Conservation (phyloP, 2,329 filamentous ascomycete genomes). For the Pseudogymnoascus sp. region DNA sequence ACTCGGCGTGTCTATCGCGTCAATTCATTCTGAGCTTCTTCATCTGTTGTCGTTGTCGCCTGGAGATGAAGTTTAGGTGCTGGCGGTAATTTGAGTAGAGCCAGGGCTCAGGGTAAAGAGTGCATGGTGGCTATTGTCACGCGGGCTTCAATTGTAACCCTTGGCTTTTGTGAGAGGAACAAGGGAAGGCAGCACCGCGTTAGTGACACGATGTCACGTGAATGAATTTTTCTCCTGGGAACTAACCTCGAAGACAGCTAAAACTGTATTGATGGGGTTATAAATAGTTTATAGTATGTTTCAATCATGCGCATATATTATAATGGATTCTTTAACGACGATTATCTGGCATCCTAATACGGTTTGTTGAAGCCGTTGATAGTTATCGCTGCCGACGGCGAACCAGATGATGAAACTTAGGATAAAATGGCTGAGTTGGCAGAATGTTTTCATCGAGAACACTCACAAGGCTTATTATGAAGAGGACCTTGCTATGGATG, state of each 20-base stretch:
- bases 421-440: too few relatives aligned
- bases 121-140: neutral
- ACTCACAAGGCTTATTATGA: too few relatives aligned
- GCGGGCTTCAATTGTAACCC: neutral
- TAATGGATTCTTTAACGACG: neutral
- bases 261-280: neutral
- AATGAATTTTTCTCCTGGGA: neutral
- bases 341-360: neutral
- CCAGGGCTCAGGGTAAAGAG: neutral
- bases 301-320: neutral
- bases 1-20: neutral
- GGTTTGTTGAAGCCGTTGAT: neutral
- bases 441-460: too few relatives aligned
- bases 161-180: neutral
- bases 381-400: neutral
- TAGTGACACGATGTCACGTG: conserved; percentile 5
- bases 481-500: too few relatives aligned
- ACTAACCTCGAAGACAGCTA: neutral
- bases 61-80: neutral
- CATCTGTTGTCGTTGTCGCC: neutral
- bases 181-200: neutral
- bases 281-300: neutral
- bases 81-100: neutral
- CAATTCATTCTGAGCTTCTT: neutral
- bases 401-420: too few relatives aligned